phyloP scores from a whole-genome alignment of 78 protist species.

The Speleostelium caveatum region DNA sequence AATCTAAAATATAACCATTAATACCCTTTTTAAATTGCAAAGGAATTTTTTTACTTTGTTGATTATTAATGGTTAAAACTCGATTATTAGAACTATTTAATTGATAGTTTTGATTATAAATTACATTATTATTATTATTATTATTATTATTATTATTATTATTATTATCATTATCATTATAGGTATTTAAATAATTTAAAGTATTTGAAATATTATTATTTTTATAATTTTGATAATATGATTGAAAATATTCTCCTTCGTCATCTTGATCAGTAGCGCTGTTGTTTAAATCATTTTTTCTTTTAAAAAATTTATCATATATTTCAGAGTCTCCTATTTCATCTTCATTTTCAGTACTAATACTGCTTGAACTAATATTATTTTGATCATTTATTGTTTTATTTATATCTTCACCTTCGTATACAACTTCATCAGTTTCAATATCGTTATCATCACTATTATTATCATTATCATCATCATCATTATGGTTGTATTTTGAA shows the following conservation, averaged over 20 bases:
- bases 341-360: neutral
- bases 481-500: neutral
- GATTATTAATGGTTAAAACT: no score
- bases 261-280: no score
- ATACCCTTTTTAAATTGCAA: constrained; percentile 39
- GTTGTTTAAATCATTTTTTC: neutral
- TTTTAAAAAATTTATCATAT: neutral
- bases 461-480: neutral
- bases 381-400: neutral
- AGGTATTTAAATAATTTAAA: neutral
- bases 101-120: neutral
- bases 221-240: neutral
- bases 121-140: neutral
- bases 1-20: constrained; percentile 68
- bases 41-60: no score
- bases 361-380: neutral
- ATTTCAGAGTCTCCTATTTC: neutral
- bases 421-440: no score
- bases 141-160: neutral
- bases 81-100: neutral
- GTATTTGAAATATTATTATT: neutral
- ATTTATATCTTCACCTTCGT: no score
- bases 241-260: neutral
- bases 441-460: neutral
- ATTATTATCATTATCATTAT: neutral